Base-by-base conservation (phyloP, 495 filamentous ascomycete genomes). In the Talaromyces stipitatus region DNA sequence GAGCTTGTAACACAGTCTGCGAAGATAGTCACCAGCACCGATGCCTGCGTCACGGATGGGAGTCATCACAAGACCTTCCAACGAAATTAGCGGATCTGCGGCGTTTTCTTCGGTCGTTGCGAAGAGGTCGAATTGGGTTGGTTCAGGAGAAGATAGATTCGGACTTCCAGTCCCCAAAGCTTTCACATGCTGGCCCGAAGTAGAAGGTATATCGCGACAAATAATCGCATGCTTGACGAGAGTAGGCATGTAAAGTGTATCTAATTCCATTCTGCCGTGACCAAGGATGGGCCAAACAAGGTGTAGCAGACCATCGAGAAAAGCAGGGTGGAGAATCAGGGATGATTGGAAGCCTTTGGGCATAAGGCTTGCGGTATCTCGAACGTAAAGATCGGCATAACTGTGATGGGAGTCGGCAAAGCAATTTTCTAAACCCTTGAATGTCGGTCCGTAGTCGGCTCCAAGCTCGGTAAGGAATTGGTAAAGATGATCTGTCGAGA, bases 171-270 rank as follows among this genome's bases (percentile, higher is more conserved):
- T 71, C 24, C 70, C 72, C 58, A 63, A 73, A 7, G 63, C 66
- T 45, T 62, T 69, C 14, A 71, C 52, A 48, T 55, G 61, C 36
- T 66, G 62, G 12, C 72, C 72, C 46, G 64, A 51, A 1, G 16
- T 50, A 3, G 62, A 66, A 6, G 66, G 57, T 3, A 69, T 62
- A 5, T 60, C 58, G 29, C 50, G 50, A 22, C 61, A 61, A 41
- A 74, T 62, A 10, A 43, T 62, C 22, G 72, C 32, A 16, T 61
- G 61, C 38, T 71, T 71, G 32, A 77, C 65, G 48, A 68, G 63
- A 4, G 71, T 72, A 0, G 74, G 74, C 68, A 77, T 73, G 62
- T 76, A 77, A 23, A 77, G 61, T 0, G 66, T 66, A 2, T 70
- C 65, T n/a, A 74, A 59, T 10, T 68, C 61, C 58, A 64, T 68